These are phyloP conservation scores for Pseudonectria buxi DNA, from an alignment of 2,329 filamentous ascomycete species.

Conservation along the genomic window DNA sequence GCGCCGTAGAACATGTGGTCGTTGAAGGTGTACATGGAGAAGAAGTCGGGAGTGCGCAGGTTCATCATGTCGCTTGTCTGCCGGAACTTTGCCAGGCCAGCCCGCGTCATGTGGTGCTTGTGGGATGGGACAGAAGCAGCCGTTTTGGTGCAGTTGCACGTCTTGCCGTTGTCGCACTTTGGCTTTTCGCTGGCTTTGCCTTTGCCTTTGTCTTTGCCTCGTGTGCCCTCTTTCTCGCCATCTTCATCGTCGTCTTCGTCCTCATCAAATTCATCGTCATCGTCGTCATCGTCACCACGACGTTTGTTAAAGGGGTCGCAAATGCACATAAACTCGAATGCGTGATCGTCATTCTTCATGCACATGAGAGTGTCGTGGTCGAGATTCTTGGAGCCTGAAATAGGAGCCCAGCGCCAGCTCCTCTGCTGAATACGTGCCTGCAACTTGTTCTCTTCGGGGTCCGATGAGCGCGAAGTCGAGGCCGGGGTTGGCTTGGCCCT, in stretches of 20 bases:
- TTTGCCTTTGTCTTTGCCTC: no score
- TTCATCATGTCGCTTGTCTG: constrained; percentile 11
- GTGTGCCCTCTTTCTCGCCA: no score
- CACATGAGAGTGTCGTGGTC: constrained; percentile 21
- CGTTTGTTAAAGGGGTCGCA: constrained; percentile 14
- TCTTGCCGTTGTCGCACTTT: constrained; percentile 18
- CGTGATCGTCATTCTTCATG: constrained; percentile 19
- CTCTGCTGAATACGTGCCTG: constrained; percentile 6
- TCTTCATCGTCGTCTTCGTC: constrained; percentile 6
- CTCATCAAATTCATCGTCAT: constrained; percentile 11
- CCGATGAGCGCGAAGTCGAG: not conserved
- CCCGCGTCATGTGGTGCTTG: constrained; percentile 24
- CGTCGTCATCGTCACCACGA: constrained; percentile 6
- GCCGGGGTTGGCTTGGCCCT: constrained; percentile 8
- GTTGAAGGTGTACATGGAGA: constrained; percentile 37
- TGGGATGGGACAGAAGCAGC: constrained; percentile 25
- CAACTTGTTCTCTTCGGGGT: not conserved
- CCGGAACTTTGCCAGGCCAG: constrained; percentile 22
- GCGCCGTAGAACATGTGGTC: constrained; percentile 32
- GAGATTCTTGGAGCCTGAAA: constrained; percentile 29
- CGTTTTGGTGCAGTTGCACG: constrained; percentile 27
- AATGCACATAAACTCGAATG: constrained; percentile 23
- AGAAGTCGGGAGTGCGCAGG: constrained; percentile 25
- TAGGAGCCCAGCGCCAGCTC: constrained; percentile 23
- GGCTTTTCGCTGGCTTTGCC: not conserved